Conservation (phyloP, 495 filamentous ascomycete species). For the Durotheca rogersii region DNA sequence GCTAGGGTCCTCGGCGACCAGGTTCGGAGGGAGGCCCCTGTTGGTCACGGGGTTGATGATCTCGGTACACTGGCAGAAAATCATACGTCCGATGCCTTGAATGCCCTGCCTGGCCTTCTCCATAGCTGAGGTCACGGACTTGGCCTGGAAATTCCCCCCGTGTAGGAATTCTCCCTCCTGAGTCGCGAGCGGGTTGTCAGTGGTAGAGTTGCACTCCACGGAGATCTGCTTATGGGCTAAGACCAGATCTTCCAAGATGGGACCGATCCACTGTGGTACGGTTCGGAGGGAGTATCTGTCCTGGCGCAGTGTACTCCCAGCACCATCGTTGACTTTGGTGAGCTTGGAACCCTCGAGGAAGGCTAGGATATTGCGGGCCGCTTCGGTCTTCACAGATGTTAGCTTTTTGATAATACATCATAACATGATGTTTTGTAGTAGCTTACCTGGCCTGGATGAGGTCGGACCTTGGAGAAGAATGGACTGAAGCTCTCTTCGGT, state of each 20-base stretch:
- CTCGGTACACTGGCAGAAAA: slow-evolving; percentile 58
- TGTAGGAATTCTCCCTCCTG: slow-evolving; percentile 40
- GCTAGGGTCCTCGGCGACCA: slow-evolving; percentile 56
- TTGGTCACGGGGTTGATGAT: slow-evolving; percentile 54
- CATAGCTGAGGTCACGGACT: slow-evolving; percentile 57
- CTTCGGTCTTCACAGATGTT: slow-evolving; percentile 37
- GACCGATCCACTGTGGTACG: slow-evolving; percentile 62
- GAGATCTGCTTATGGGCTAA: slow-evolving; percentile 52
- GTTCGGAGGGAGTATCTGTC: slow-evolving; percentile 62
- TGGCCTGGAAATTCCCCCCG: slow-evolving; percentile 65
- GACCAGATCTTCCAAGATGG: slow-evolving; percentile 57
- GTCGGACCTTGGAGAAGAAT: slow-evolving; percentile 57
- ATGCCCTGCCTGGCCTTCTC: slow-evolving; percentile 54
- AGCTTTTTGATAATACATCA: background rate
- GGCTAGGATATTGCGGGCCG: slow-evolving; percentile 51
- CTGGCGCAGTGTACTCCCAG: slow-evolving; percentile 42
- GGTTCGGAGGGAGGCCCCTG: slow-evolving; percentile 58
- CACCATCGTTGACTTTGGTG: slow-evolving; percentile 11
- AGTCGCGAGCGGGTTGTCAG: slow-evolving; percentile 62
- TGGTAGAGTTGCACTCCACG: slow-evolving; percentile 59
- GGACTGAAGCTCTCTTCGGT: slow-evolving; percentile 55
- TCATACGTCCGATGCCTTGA: slow-evolving; percentile 56
- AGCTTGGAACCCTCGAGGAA: slow-evolving; percentile 47
- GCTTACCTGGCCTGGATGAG: slow-evolving; percentile 57
- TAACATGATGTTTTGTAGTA: background rate